These are phyloP conservation scores for Adiantum capillusveneris DNA, from an alignment of 75 land plant species.

Conservation along the genomic window DNA sequence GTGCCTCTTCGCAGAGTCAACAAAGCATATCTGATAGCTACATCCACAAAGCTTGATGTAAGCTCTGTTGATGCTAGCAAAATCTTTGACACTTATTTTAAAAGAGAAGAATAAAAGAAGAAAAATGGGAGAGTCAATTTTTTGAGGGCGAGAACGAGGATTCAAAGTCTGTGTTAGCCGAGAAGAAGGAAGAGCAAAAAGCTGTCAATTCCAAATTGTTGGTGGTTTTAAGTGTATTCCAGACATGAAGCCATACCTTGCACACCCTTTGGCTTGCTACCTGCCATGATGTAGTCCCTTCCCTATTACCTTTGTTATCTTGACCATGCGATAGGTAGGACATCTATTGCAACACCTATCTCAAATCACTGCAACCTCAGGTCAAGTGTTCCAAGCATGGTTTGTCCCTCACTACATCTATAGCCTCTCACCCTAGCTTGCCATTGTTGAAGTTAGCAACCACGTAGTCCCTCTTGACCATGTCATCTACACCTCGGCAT, in stretches of 20 bases:
- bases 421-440: too few relatives aligned
- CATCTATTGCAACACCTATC: too few relatives aligned
- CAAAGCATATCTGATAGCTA: constrained; percentile 51
- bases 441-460: too few relatives aligned
- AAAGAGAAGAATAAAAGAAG: constrained; percentile 35
- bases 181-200: constrained; percentile 37
- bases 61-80: constrained; percentile 34
- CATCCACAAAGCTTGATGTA: constrained; percentile 56
- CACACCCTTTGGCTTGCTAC: too few relatives aligned
- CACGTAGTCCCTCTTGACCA: too few relatives aligned
- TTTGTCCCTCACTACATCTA: too few relatives aligned
- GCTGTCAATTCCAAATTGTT: constrained; percentile 30
- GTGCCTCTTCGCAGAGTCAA: constrained; percentile 60
- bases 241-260: constrained; percentile 40
- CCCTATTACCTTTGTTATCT: too few relatives aligned
- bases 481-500: too few relatives aligned
- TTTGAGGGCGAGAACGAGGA: constrained; percentile 41
- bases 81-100: constrained; percentile 42
- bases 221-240: constrained; percentile 24
- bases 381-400: too few relatives aligned
- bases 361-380: too few relatives aligned
- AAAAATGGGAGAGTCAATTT: constrained; percentile 39
- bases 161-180: neutral
- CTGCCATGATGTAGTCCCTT: too few relatives aligned
- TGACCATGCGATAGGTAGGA: too few relatives aligned